Base-by-base conservation (phyloP, 2,329 filamentous ascomycete species). In the Apiospora malaysiana region DNA sequence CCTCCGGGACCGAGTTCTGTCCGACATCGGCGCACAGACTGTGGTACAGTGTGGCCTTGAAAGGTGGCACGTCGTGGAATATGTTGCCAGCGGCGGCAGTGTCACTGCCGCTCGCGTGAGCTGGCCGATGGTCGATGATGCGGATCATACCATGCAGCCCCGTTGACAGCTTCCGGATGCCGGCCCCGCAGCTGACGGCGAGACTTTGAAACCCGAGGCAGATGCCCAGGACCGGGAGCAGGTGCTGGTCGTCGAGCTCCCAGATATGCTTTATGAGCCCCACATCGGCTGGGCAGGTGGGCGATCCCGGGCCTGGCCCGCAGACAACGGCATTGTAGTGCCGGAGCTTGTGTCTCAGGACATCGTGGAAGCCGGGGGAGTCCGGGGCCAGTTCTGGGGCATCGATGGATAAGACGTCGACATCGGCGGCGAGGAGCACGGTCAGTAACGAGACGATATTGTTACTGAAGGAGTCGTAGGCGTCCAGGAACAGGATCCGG, bases 401-500 rank as follows among this genome's bases (percentile, higher is more conserved):
- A 76, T 94, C 93, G 76, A 97, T 94, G 73, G 89, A 89, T 71
- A 97, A 85, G 59, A 93, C 88, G 65, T 88, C 88, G 45, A 97
- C 91, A 21, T 91, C 85, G 25, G 89, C 92, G 71, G 87, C 83
- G 10, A 97, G 86, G 4, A 89, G 86, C 4, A 91, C 90, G 75
- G 92, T 88, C 66, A 98, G 86, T 45, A 97, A 88, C 7, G 93
- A 91, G 69, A 97, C 90, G 77, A 98, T 96, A 83, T 98, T 98
- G 83, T 97, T 95, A 70, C 94, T 94, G 82, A 98, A 99, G 56
- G 95, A 98, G 84, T 99, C 96, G 82, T 97, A 97, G 73, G 95
- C 95, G 81, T 98, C 96, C 75, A 99, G 87, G 82, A 97, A 97
- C 73, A 98, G 89, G 73, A 98, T 92, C 72, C 85, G 84, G 73